Evolutionary conservation across 139 green algal species (phyloP), one percentile per base, ranked within the genome.

Genomic region (Nannochloris sp.): DNA sequence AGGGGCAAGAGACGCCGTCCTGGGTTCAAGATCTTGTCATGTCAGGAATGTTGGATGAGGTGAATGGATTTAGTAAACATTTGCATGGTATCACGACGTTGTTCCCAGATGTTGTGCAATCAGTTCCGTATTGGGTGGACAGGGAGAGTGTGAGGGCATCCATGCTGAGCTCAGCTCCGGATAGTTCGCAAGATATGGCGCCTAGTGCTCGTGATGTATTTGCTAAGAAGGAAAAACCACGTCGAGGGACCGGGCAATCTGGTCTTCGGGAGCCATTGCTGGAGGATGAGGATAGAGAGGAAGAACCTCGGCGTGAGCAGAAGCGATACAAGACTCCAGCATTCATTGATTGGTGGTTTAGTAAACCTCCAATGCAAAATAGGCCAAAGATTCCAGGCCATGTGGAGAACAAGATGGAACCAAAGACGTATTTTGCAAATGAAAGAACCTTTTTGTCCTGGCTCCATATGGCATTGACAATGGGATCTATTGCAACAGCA

Each of bases 61-160:
- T 96, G 21, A 78, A 95, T 84, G 95, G 93, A 75, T 96, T 96
- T 76, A 87, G 73, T 62, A 96, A 96, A 79, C 94, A 94, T 80
- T 89, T 94, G 60, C 87, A 96, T 68, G 88, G 88, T 34, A 81
- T 71, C 3, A 81, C 81, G 48, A 90, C 85, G 4, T 72, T 95
- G 10, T 87, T 90, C 75, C 88, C 90, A 3, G 84, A 94, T 55
- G 74, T 88, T 74, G 88, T 94, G 44, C 83, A 90, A 61, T 84
- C 84, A 5, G 83, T 95, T 51, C 90, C 90, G 1, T 97, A 97
- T 78, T 97, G 90, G 90, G 83, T 97, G 14, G 90, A 97, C 68
- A 88, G 96, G 51, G 82, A 93, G 73, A 80, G 51, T 11, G 62
- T 88, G 58, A 62, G 84, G 1, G 69, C 74, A 24, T 85, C 71